These are phyloP conservation scores for Boehmeria nivea DNA, from an alignment of 306 rosid species.

Conservation along the genomic window DNA sequence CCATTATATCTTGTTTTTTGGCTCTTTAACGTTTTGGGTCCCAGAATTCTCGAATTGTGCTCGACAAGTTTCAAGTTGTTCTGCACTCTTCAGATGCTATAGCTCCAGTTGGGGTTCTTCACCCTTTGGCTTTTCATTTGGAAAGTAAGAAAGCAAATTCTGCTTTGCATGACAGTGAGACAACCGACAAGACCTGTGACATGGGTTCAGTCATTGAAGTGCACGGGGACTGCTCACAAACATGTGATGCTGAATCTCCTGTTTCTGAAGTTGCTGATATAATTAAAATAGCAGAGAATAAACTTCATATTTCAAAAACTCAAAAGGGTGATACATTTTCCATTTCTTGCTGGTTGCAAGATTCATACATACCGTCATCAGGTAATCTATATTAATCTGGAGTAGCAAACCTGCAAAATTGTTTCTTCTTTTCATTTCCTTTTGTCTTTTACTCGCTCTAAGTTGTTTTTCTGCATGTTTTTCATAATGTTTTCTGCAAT, in stretches of 20 bases:
- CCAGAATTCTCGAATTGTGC: slow-evolving; percentile 77
- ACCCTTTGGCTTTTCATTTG: slow-evolving; percentile 79
- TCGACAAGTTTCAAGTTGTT: slow-evolving; percentile 71
- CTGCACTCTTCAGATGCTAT: slow-evolving; percentile 84
- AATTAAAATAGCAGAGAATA: slow-evolving; percentile 35
- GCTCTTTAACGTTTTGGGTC: slow-evolving; percentile 15
- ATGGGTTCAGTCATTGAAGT: slow-evolving; percentile 62
- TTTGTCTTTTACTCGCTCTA: slow-evolving; percentile 11
- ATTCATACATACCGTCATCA: slow-evolving; percentile 41
- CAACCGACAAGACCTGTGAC: slow-evolving; percentile 31
- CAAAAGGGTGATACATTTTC: slow-evolving; percentile 53
- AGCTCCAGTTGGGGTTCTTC: slow-evolving; percentile 91
- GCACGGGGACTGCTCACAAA: slow-evolving; percentile 39
- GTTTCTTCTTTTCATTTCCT: not conserved
- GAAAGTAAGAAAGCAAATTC: slow-evolving; percentile 50
- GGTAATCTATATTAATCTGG: slow-evolving; percentile 22
- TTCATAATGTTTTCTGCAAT: slow-evolving; percentile 5
- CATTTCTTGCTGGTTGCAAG: slow-evolving; percentile 75
- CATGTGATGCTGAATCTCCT: slow-evolving; percentile 34
- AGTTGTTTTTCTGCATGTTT: slow-evolving; percentile 9
- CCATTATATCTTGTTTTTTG: slow-evolving; percentile 16
- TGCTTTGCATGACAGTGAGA: slow-evolving; percentile 30
- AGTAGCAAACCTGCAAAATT: not conserved
- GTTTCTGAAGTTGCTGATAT: slow-evolving; percentile 27
- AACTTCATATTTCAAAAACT: slow-evolving; percentile 63